Conservation (phyloP, 768 basidiomycete species). For the Boletus insuetus region DNA sequence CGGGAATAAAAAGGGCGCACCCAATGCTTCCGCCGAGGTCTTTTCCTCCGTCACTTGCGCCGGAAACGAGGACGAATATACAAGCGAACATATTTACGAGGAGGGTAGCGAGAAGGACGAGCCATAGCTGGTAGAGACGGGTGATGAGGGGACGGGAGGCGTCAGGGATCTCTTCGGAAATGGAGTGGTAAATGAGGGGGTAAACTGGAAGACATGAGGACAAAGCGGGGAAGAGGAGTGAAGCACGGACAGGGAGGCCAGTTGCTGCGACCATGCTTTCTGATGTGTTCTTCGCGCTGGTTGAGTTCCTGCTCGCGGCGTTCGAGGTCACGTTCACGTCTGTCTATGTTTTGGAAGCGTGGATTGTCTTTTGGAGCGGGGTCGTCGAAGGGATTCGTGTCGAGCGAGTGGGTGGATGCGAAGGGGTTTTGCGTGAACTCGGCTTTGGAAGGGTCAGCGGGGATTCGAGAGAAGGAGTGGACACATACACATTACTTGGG, state of each 20-base stretch:
- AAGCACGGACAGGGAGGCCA: conserved; percentile 80
- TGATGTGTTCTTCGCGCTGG: conserved; percentile 64
- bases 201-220: conserved; percentile 57
- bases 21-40: conserved; percentile 82
- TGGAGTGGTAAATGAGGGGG: conserved; percentile 93
- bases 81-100: conserved; percentile 89
- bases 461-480: too few relatives aligned
- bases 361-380: conserved; percentile 48
- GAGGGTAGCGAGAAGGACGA: conserved; percentile 78
- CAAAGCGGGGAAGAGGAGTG: conserved; percentile 9
- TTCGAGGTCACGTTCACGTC: conserved; percentile 79
- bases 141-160: conserved; percentile 75
- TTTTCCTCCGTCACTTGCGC: conserved; percentile 69
- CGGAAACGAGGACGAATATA: conserved; percentile 79
- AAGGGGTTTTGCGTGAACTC: conserved; percentile 70
- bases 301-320: conserved; percentile 73
- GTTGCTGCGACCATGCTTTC: conserved; percentile 82
- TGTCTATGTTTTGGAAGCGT: conserved; percentile 63
- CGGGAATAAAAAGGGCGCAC: conserved; percentile 41
- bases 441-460: conserved; percentile 14
- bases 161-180: conserved; percentile 85
- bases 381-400: conserved; percentile 90
- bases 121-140: conserved; percentile 91
- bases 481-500: conserved; percentile 24
- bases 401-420: conserved; percentile 80